Evolutionary conservation across 106 monocot genomes (phyloP), one percentile per base, ranked within the genome.

Genomic region (Narthecium ossifragum): DNA sequence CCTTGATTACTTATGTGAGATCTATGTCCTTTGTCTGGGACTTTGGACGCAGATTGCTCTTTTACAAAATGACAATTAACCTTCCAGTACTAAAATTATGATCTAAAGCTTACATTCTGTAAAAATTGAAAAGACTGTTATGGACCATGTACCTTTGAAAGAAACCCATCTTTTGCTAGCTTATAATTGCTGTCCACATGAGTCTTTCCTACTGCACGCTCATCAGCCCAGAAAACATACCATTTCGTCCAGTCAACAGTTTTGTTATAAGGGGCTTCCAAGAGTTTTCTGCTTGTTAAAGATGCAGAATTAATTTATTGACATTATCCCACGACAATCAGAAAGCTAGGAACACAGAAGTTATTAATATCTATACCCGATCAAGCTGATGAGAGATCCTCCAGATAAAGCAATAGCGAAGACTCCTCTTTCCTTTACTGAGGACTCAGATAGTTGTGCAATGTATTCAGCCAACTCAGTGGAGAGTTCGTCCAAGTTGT

Each of bases 161-260:
- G 85, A 69, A 93, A 72, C 22, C 55, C 72, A 63, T 85, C 88
- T 64, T 83, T 93, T 32, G 82, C 70, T 7, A 82, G 46, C 67
- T 80, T 93, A 55, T 88, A 88, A 45, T 93, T 88, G 64, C 93
- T 93, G 46, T 85, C 93, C 0, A 40, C 68, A 79, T 89, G 93
- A 74, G 62, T 88, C 74, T 88, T 93, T 24, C 81, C 67, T 12
- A 93, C 93, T 6, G 88, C 88, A 33, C 93, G 82, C 58, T 93
- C 93, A 69, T 93, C 93, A 52, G 85, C 79, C 88, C 88, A 93
- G 50, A 93, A 74, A 8, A 93, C 63, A 53, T 85, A 75, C 93
- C 93, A 93, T 64, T 85, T 93, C 32, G 85, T 81, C 93, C 88
- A 93, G 60, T 93, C 93, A 28, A 93, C 76, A 21, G 82, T 93